phyloP scores from a whole-genome alignment of 805 yeast genomes.

The Isabelozyma gotoi region DNA sequence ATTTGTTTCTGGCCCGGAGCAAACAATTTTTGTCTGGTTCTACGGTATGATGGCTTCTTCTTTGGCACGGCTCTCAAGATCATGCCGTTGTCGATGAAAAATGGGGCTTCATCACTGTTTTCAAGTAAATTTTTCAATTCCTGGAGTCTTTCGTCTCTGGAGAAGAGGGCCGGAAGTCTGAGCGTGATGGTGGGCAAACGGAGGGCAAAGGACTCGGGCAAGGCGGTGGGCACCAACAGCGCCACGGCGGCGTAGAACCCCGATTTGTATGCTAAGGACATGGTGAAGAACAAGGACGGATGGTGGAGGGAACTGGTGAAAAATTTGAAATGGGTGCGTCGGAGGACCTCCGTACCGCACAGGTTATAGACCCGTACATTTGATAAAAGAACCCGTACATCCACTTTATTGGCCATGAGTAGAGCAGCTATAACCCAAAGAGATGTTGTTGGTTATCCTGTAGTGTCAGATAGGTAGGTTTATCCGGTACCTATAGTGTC shows the following conservation, averaged over 20 bases:
- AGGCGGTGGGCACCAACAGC: background rate
- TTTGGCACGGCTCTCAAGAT: conserved; percentile 87
- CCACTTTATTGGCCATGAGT: too few species aligned
- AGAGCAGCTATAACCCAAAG: too few species aligned
- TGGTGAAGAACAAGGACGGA: background rate
- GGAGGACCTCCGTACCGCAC: background rate
- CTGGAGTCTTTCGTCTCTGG: conserved; percentile 25
- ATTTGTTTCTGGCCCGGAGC: conserved; percentile 83
- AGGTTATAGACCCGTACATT: background rate
- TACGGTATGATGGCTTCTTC: conserved; percentile 85
- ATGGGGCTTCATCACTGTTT: conserved; percentile 29
- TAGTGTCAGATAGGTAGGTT: too few species aligned
- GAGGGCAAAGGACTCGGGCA: conserved; percentile 5
- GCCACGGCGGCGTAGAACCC: background rate
- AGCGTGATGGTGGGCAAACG: conserved; percentile 11
- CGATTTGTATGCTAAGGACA: background rate
- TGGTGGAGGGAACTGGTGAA: background rate
- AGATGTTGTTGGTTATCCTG: too few species aligned
- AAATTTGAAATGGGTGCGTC: background rate
- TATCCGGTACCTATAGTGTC: too few species aligned
- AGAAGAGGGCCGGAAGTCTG: background rate
- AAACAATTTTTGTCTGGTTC: conserved; percentile 78
- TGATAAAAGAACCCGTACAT: too few species aligned
- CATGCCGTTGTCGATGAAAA: conserved; percentile 61
- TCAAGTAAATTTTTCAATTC: conserved; percentile 42